Evolutionary conservation across 2,329 filamentous ascomycete genomes (phyloP), one percentile per base, ranked within the genome.

Genomic region (Penicillium sp.): DNA sequence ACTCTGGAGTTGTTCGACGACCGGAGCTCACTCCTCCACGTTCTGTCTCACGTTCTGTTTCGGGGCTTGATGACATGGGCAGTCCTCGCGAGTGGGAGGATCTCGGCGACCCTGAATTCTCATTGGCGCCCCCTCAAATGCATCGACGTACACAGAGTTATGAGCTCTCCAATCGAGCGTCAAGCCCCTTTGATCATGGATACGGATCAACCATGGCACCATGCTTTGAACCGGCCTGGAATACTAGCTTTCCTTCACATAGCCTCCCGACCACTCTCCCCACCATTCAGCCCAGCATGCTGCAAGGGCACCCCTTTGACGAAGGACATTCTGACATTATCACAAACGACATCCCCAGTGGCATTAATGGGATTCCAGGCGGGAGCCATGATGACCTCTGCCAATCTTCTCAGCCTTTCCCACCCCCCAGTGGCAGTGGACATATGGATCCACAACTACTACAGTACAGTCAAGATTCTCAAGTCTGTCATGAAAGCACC

Each of bases 191-290:
- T n/a, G 16, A 44, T n/a, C n/a, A n/a, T n/a, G 8, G 23, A 10
- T 29, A 28, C 24, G 24, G 16, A 7, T 24, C 36, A 5, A 24
- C 18, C 28, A 10, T 40, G 24, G 34, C 24, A 10, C 18, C 36
- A 28, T 21, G 37, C 24, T 28, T 23, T 28, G n/a, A 71, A 56
- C 80, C 80, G 2, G 76, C 78, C 1, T 86, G 82, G 75, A 77
- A 82, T 46, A 73, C 76, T 46, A 76, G 72, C 34, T 82, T 83
- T 61, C 81, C 82, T 36, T 78, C 77, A 28, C 78, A 82, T 42
- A 84, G 83, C 63, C 81, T 82, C 52, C 75, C 75, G n/a, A 69
- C 71, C 5, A 67, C 83, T 65, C 80, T 81, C 52, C 74, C 75
- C n/a, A 71, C 72, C 3, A 66, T 80, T 34, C 77, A 79, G 43